Evolutionary conservation across 768 basidiomycete genomes (phyloP), one percentile per base, ranked within the genome.

Genomic region (Amanita subjunquillea): DNA sequence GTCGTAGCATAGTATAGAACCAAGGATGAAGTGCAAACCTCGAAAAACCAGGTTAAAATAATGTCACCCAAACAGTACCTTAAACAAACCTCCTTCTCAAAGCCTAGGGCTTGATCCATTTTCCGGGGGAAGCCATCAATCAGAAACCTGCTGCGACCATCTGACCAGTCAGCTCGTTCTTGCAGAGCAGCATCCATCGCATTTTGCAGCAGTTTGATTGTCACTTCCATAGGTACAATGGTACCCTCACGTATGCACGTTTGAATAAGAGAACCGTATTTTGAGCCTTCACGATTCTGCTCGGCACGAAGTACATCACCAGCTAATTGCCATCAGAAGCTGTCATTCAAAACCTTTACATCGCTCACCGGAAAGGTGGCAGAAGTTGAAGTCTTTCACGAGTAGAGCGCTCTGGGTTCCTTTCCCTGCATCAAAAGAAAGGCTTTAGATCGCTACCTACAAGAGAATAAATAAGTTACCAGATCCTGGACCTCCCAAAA

Each of bases 271-370:
- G 80, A 72, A 29, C 93, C 93, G 59, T 85, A 88, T 55, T 83
- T 62, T 1, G 91, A 94, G 41, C 88, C 87, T 53, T 85, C 80
- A 42, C 94, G 84, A 54, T 81, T 72, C 69, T 97, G 94, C 63
- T 99, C 96, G 7, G 88, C 92, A 55, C 96, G 88, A 20, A 98
- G 79, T 29, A 99, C 85, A 68, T 99, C 96, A n/a, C 96, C 96
- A 54, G 96, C 96, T 91, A 65, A 25, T 25, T 30, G 8, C 30
- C 23, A 44, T 30, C 27, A 51, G 27, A 51, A 17, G 17, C 13
- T 20, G 15, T 23, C 41, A 3, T 13, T 22, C 2, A 6, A 48
- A 17, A 43, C 48, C 6, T 15, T 20, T 27, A 48, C 27, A 15
- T 44, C 51, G 59, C 73, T 59, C 58, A 92, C 93, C 93, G 41